Percentiles rank a stretch among this genome's conserved stretches.
Conservation (phyloP, 768 basidiomycete species). For the Hypsizygus marmoreus region DNA sequence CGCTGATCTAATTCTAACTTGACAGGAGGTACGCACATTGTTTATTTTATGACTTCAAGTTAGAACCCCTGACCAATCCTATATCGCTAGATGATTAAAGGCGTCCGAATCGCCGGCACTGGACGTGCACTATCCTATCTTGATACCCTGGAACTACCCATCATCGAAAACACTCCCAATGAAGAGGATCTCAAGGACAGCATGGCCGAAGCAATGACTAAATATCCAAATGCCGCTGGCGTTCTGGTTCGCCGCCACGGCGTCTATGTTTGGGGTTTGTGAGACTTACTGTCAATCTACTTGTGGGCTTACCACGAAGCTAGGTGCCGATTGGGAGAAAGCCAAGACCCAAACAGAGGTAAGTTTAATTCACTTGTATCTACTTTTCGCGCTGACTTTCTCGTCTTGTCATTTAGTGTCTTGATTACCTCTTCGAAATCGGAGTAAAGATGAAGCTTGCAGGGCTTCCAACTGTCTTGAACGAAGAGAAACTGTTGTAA, state of each 20-base stretch:
- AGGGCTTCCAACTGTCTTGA: constrained; percentile 51
- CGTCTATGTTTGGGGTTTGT: constrained; percentile 84
- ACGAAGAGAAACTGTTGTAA: too few relatives aligned
- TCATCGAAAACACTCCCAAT: constrained; percentile 89
- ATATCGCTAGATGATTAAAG: constrained; percentile 99
- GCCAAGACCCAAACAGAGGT: constrained; percentile 89
- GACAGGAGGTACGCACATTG: constrained; percentile 47
- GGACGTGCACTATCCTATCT: constrained; percentile 79
- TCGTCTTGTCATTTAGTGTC: constrained; percentile 53
- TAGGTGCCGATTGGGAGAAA: constrained; percentile 78
- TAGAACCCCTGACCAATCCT: too few relatives aligned
- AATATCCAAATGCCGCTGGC: constrained; percentile 77
- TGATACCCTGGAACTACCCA: constrained; percentile 83
- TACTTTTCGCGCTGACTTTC: background rate
- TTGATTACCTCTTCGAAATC: constrained; percentile 90
- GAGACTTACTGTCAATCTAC: background rate
- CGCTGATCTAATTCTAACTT: constrained; percentile 2
- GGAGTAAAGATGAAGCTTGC: constrained; percentile 80
- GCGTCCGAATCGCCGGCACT: constrained; percentile 75
- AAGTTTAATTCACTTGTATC: constrained; percentile 1
- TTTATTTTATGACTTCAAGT: too few relatives aligned
- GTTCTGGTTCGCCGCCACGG: constrained; percentile 80
- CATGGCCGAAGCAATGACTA: constrained; percentile 83
- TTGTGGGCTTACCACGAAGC: constrained; percentile 6
- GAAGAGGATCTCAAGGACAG: constrained; percentile 89